Base-by-base conservation (phyloP, 2,329 filamentous ascomycete species). In the Blastomyces parvus region DNA sequence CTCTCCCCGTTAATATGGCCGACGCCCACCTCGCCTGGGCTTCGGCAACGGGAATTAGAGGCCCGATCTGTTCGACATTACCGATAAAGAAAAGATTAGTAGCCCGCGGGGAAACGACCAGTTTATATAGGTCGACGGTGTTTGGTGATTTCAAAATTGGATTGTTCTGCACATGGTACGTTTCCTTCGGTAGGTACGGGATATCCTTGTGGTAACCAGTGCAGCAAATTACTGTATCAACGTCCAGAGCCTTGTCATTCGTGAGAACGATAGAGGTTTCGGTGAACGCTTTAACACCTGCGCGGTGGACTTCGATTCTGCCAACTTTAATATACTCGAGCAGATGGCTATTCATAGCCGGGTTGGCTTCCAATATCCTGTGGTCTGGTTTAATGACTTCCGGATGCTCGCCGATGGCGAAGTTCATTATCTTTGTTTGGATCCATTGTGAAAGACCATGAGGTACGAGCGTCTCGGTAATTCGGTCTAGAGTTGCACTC, bases 81-180 rank as follows among this genome's bases (percentile, higher is more conserved):
- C 76, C 73, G 55, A 76, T 66, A 22, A 77, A 67, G 64, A 72
- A 78, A 13, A 77, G 67, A 63, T 73, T 73, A 17, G 63, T 62
- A 62, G 73, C 70, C 19, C 66, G 66, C 1, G 72, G 72, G 13
- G 75, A 67, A 22, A 71, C 67, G 46, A 74, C 64, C 17, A 73
- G 50, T 62, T 73, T 73, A 66, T 73, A 76, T 2, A 77, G 67
- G 42, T 76, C 72, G 11, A 73, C 66, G 4, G 67, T 64, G 50
- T 70, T 67, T 46, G 46, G 59, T 36, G 58, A 66, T 14, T 63
- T 59, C 25, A 65, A 50, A 25, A 63, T 63, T 22, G 63, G 60
- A 44, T 63, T 66, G 46, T 65, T 52, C 11, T 63, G 40, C 22
- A 60, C 52, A 33, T 66, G 67, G 38, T 69, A 70, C 7, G 55